These are phyloP conservation scores for Mortierella polycephala DNA, from an alignment of 371 early-diverging fungal genomes.

Conservation along the genomic window DNA sequence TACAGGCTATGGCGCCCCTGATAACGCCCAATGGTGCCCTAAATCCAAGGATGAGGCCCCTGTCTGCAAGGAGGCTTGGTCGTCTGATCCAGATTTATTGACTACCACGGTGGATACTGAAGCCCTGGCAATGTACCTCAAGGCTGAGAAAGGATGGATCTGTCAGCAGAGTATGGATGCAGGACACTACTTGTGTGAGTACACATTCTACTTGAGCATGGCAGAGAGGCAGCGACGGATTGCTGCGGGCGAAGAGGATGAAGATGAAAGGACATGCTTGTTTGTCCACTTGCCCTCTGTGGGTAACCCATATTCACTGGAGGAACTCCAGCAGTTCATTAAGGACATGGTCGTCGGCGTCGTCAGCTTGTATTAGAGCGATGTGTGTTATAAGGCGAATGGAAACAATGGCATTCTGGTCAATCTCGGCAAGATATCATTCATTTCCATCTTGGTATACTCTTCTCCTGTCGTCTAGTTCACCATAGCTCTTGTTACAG, in stretches of 20 bases:
- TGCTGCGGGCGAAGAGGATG: constrained; percentile 25
- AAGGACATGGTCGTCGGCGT: constrained; percentile 45
- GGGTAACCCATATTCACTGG: constrained; percentile 47
- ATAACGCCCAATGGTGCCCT: constrained; percentile 42
- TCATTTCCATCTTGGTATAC: too few species aligned
- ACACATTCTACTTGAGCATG: constrained; percentile 53
- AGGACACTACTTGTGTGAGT: constrained; percentile 52
- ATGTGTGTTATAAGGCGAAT: too few species aligned
- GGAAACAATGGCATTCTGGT: too few species aligned
- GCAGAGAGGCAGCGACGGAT: constrained; percentile 41
- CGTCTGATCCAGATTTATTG: constrained; percentile 26
- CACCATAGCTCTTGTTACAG: too few species aligned
- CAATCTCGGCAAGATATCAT: too few species aligned
- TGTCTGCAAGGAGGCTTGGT: constrained; percentile 30
- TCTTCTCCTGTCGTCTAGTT: too few species aligned
- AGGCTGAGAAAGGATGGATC: constrained; percentile 37
- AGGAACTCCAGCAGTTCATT: constrained; percentile 41
- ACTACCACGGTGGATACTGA: constrained; percentile 45
- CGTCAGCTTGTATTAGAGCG: constrained; percentile 27
- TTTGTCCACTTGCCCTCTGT: constrained; percentile 54
- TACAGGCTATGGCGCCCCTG: constrained; percentile 38
- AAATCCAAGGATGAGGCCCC: constrained; percentile 31
- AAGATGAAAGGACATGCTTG: constrained; percentile 33
- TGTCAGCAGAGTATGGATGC: constrained; percentile 48
- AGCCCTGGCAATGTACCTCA: constrained; percentile 43